Percentiles rank a stretch among this genome's conserved stretches.
Evolutionary conservation across 441 rosid genomes (phyloP).

Genomic region (Theobroma grandiflorum): DNA sequence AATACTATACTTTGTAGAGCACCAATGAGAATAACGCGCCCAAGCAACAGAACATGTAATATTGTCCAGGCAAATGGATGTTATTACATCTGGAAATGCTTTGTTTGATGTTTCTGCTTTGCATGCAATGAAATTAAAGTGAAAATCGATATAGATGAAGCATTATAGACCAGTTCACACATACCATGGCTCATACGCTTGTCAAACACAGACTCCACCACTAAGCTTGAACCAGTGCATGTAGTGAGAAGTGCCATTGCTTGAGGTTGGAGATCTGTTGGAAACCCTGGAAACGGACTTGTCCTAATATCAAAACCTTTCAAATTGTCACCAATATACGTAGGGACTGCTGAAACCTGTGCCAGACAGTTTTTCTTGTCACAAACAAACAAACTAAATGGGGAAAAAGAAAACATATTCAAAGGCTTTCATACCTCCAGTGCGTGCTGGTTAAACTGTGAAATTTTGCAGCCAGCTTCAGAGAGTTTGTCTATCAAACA

Average conservation of each 20-base stretch:
- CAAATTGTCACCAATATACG: constrained; percentile 23
- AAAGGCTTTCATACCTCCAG: constrained; percentile 25
- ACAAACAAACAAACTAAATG: neutral
- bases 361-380: constrained; percentile 3
- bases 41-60: neutral
- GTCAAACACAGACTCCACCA: constrained; percentile 43
- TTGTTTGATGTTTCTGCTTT: neutral
- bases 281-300: constrained; percentile 46
- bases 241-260: constrained; percentile 43
- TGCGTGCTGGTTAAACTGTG: constrained; percentile 10
- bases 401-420: neutral
- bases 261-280: constrained; percentile 50
- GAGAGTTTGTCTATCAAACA: constrained; percentile 33
- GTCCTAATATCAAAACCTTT: constrained; percentile 40
- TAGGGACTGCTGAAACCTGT: constrained; percentile 36
- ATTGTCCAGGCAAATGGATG: neutral
- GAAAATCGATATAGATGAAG: too few species aligned
- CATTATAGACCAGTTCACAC: constrained; percentile 13
- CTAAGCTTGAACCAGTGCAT: constrained; percentile 36
- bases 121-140: neutral
- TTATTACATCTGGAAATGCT: neutral
- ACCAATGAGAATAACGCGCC: neutral
- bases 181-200: constrained; percentile 46
- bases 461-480: constrained; percentile 40
- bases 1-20: neutral